Base-by-base conservation (phyloP, 2,329 filamentous ascomycete species). In the Lecanicillium sp. region DNA sequence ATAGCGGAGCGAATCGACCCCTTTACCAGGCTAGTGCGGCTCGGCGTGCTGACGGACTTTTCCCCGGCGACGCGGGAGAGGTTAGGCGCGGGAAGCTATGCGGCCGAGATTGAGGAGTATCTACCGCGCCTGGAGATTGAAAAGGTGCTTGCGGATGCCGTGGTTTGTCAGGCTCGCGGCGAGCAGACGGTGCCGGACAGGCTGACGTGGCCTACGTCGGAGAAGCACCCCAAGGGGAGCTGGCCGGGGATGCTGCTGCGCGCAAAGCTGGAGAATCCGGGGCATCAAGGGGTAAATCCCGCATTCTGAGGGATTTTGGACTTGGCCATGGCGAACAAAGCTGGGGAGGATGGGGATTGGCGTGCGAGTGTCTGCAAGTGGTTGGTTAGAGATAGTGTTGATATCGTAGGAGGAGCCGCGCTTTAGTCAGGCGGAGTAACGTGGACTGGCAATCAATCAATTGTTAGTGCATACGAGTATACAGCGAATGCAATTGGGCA, bases 1-100 rank as follows among this genome's bases (percentile, higher is more conserved):
- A 58, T 63, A 22, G 59, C 60, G 3, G 59, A 64, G 46, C 53
- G 58, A 6, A 53, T 62, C 22, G 53, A 56, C 38, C 50, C 59
- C 10, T 47, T 59, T 6, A 49, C 57, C 3, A 47, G 57, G 7
- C 46, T 57, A 10, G 40, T 63, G 12, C 42, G 60, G 10, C 44
- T 57, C 5, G 58, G 45, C 13, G 58, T 62, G 27, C 46, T 49
- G 36, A 46, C 47, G 7, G 60, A 63, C 40, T 64, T 63, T 40
- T 49, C 51, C 9, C 22, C 19, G 3, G 30, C 22, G 3, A 17
- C 25, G 14, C n/a, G 36, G 27, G n/a, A 25, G 3, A n/a, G 38
- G 13, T 9, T 41, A 12, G 44, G 33, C 11, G 37, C 36, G 2
- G 18, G 17, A 15, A 43, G 35, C 10, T 48, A 42, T 22, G 29